Conservation (phyloP, 352 stramenopile species). For the Globisporangium spinosum region DNA sequence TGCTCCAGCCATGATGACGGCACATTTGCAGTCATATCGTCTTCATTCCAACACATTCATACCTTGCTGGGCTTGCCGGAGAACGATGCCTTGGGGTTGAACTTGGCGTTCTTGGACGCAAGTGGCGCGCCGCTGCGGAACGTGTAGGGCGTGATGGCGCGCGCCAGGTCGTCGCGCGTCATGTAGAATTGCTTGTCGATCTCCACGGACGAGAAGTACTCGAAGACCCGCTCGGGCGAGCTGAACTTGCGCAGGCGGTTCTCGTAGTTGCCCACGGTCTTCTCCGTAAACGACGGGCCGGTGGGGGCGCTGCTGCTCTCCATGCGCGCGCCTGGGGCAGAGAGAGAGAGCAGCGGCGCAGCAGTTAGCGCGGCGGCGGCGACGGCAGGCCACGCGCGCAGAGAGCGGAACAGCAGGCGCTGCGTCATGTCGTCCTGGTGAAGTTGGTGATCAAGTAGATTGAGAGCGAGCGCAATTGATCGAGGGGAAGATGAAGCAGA, state of each 20-base stretch:
- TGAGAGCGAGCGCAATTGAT: background rate
- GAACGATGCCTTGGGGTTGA: constrained; percentile 63
- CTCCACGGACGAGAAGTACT: constrained; percentile 88
- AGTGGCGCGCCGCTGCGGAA: constrained; percentile 69
- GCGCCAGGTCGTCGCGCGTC: constrained; percentile 75
- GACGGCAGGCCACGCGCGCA: constrained; percentile 10
- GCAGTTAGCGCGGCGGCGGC: constrained; percentile 22
- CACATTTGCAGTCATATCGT: background rate
- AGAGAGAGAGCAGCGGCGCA: constrained; percentile 8
- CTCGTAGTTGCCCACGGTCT: constrained; percentile 85
- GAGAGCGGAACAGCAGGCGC: constrained; percentile 13
- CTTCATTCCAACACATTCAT: background rate
- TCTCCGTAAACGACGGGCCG: constrained; percentile 66
- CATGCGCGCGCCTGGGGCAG: constrained; percentile 6
- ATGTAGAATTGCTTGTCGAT: constrained; percentile 81
- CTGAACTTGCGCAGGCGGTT: constrained; percentile 86
- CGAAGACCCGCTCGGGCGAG: constrained; percentile 83
- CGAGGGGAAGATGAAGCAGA: background rate
- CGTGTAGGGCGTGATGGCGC: constrained; percentile 83
- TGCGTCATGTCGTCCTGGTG: constrained; percentile 10
- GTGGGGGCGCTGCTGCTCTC: constrained; percentile 20
- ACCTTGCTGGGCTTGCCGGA: constrained; percentile 41
- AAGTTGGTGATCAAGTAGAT: background rate
- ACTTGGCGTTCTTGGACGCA: constrained; percentile 79
- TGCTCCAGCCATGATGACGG: background rate